Conservation (phyloP, 441 rosid species). For the Lepidium campestre region DNA sequence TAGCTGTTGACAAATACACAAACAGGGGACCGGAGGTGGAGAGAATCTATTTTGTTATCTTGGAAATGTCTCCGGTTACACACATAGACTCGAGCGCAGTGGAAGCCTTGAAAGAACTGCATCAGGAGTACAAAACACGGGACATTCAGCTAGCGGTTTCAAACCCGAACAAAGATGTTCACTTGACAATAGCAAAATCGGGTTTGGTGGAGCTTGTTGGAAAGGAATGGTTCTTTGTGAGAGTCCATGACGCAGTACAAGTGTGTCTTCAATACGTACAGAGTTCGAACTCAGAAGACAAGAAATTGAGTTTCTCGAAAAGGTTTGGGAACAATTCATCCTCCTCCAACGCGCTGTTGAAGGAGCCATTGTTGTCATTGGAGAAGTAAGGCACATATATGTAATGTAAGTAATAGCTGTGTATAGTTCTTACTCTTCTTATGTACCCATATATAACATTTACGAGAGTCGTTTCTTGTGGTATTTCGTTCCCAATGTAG, state of each 20-base stretch:
- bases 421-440: slow-evolving; percentile 7
- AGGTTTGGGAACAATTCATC: slow-evolving; percentile 41
- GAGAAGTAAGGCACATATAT: background rate
- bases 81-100: slow-evolving; percentile 32
- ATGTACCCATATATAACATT: background rate
- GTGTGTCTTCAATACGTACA: slow-evolving; percentile 88
- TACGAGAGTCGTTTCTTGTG: background rate
- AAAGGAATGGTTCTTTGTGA: slow-evolving; percentile 90
- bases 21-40: slow-evolving; percentile 79
- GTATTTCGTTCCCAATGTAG: background rate
- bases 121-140: slow-evolving; percentile 28
- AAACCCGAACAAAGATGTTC: slow-evolving; percentile 79
- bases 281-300: slow-evolving; percentile 30
- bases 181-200: slow-evolving; percentile 64
- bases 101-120: slow-evolving; percentile 26
- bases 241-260: slow-evolving; percentile 94
- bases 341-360: slow-evolving; percentile 28
- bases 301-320: slow-evolving; percentile 37
- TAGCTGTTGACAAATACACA: slow-evolving; percentile 54
- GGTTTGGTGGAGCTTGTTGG: slow-evolving; percentile 78
- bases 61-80: slow-evolving; percentile 74
- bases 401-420: slow-evolving; percentile 15
- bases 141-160: slow-evolving; percentile 67
- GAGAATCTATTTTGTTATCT: slow-evolving; percentile 68
- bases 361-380: slow-evolving; percentile 25